Conservation (phyloP, 768 basidiomycete genomes). For the Rhodotorula graminis region DNA sequence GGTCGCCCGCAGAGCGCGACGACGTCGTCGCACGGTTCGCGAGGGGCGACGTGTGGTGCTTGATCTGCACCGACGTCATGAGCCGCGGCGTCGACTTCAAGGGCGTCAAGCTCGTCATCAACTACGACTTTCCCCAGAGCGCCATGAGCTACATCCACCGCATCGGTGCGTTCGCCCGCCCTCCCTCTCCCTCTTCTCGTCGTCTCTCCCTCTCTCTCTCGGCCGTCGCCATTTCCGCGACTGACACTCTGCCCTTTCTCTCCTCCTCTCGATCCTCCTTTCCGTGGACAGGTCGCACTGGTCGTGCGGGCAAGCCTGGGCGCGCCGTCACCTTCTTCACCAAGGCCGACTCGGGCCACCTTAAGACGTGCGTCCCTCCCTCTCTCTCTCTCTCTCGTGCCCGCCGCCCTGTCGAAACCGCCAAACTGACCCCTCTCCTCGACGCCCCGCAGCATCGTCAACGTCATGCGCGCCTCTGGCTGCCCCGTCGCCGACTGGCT, state of each 20-base stretch:
- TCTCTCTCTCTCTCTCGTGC: slow-evolving; percentile 6
- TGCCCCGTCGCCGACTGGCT: slow-evolving; percentile 93
- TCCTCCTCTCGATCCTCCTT: neutral
- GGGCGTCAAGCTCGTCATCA: slow-evolving; percentile 87
- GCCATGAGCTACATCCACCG: slow-evolving; percentile 94
- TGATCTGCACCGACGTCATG: slow-evolving; percentile 96
- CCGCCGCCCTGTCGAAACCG: neutral
- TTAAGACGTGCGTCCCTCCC: slow-evolving; percentile 61
- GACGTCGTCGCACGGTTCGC: slow-evolving; percentile 79
- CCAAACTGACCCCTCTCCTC: neutral
- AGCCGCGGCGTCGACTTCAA: slow-evolving; percentile 97
- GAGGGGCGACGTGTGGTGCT: slow-evolving; percentile 83
- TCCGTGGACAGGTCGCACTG: slow-evolving; percentile 68
- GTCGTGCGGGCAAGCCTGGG: slow-evolving; percentile 84
- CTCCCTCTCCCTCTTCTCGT: neutral
- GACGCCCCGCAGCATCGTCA: slow-evolving; percentile 65
- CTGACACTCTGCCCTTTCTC: neutral
- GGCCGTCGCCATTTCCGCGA: neutral
- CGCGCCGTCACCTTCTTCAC: slow-evolving; percentile 95
- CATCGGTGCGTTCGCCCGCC: slow-evolving; percentile 58
- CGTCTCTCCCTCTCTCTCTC: no score
- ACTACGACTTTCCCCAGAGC: slow-evolving; percentile 93
- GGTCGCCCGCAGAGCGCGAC: slow-evolving; percentile 81
- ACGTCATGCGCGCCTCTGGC: slow-evolving; percentile 88
- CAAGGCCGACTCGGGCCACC: slow-evolving; percentile 80